Evolutionary conservation across 2,329 filamentous ascomycete genomes (phyloP).

Genomic region (Sclerotinia trifoliorum): DNA sequence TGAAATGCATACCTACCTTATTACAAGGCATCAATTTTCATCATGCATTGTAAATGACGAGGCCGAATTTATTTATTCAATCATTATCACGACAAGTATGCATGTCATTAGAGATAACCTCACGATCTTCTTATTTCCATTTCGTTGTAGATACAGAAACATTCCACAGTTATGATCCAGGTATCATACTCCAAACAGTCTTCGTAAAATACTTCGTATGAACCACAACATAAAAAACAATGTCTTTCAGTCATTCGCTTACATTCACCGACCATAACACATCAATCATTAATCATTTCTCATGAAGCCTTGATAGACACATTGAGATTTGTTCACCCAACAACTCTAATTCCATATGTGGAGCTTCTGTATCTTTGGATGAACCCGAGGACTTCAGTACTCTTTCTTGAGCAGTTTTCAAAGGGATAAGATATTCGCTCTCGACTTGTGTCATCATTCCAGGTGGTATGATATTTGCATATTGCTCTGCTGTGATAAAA

Average conservation of each 20-base stretch:
- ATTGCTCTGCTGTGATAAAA: conserved; percentile 52
- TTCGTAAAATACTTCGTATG: background rate
- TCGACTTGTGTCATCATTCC: conserved; percentile 58
- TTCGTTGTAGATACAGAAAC: background rate
- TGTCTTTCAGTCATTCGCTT: background rate
- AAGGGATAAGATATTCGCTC: conserved; percentile 57
- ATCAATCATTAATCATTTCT: conserved; percentile 21
- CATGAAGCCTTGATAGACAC: conserved; percentile 27
- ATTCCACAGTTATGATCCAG: background rate
- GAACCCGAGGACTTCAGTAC: conserved; percentile 24
- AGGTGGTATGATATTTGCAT: conserved; percentile 51
- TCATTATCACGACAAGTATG: background rate
- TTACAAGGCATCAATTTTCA: background rate
- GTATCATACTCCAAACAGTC: conserved; percentile 4
- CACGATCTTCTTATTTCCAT: background rate
- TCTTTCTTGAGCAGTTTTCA: conserved; percentile 47
- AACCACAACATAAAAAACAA: background rate
- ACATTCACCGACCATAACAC: conserved; percentile 1
- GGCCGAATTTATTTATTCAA: background rate
- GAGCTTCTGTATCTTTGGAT: conserved; percentile 5
- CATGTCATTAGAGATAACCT: background rate
- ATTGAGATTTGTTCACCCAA: conserved; percentile 35
- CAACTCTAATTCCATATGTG: conserved; percentile 31
- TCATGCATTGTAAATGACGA: background rate
- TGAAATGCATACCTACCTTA: background rate